These are phyloP conservation scores for Trichoderma koningiopsis DNA, from an alignment of 2,329 filamentous ascomycete genomes.

Conservation along the genomic window DNA sequence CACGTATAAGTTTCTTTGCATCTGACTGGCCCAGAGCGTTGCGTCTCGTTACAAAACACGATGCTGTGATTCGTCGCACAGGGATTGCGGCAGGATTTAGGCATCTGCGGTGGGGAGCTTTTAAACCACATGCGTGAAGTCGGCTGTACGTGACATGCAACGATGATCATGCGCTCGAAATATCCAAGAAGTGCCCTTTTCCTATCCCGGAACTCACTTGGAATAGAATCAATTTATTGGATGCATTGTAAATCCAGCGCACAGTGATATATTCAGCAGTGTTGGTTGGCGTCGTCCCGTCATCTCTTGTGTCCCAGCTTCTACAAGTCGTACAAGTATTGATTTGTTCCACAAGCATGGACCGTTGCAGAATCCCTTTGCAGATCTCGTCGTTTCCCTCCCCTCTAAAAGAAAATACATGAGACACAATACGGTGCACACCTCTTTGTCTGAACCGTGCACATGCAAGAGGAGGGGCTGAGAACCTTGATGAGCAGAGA, in stretches of 20 bases:
- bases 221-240: neutral
- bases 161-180: neutral
- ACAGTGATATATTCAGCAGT: neutral
- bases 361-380: slow-evolving; percentile 4
- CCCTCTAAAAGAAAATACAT: neutral
- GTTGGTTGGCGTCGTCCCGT: neutral
- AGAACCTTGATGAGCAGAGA: slow-evolving; percentile 20
- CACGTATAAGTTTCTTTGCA: neutral
- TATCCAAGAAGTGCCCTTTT: neutral
- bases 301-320: neutral
- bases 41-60: slow-evolving; percentile 19
- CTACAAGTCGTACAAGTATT: neutral
- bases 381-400: neutral
- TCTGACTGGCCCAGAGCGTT: slow-evolving; percentile 6
- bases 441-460: neutral
- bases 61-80: slow-evolving; percentile 24
- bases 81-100: slow-evolving; percentile 3
- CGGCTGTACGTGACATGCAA: neutral
- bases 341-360: neutral
- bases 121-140: neutral
- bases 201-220: neutral
- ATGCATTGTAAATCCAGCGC: neutral
- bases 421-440: neutral
- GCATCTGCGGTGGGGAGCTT: neutral
- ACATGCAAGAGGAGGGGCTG: neutral